These are phyloP conservation scores for Clarireedia hainanense DNA, from an alignment of 2,329 filamentous ascomycete species.

Conservation along the genomic window DNA sequence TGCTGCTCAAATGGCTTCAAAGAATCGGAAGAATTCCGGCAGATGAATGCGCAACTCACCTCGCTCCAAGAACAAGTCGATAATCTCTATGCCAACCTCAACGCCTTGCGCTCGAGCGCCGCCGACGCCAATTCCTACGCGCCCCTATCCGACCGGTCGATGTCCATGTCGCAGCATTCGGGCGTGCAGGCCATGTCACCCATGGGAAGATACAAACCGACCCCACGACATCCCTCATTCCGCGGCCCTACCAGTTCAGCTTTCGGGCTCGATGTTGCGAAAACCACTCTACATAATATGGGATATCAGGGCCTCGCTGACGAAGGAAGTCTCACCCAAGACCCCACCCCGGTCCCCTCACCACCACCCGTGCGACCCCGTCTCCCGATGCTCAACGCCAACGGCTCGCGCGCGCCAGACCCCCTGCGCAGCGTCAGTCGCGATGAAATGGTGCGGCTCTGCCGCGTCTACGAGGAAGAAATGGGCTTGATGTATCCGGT, in stretches of 20 bases:
- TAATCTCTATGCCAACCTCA: constrained; percentile 64
- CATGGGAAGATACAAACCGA: constrained; percentile 14
- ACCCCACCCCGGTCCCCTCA: constrained; percentile 38
- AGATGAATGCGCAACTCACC: constrained; percentile 66
- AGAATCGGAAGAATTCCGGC: constrained; percentile 83
- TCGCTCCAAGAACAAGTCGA: constrained; percentile 80
- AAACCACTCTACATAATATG: constrained; percentile 82
- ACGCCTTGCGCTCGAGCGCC: constrained; percentile 30
- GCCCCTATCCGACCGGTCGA: constrained; percentile 20
- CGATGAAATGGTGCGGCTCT: constrained; percentile 73
- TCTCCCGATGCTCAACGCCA: constrained; percentile 11
- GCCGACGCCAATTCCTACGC: constrained; percentile 13
- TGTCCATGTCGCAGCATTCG: constrained; percentile 23
- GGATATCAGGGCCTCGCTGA: constrained; percentile 64
- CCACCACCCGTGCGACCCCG: constrained; percentile 19
- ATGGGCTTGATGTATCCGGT: constrained; percentile 90
- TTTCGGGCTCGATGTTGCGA: constrained; percentile 81
- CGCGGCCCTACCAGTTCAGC: constrained; percentile 78
- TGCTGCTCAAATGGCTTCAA: constrained; percentile 74
- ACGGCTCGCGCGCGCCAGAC: constrained; percentile 51
- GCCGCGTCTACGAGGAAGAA: constrained; percentile 78
- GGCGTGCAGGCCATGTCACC: constrained; percentile 18
- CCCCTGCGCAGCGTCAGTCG: constrained; percentile 72
- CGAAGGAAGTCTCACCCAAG: constrained; percentile 51
- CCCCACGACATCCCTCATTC: constrained; percentile 49